phyloP scores from a whole-genome alignment of 768 basidiomycete genomes.

The Amanita subjunquillea region DNA sequence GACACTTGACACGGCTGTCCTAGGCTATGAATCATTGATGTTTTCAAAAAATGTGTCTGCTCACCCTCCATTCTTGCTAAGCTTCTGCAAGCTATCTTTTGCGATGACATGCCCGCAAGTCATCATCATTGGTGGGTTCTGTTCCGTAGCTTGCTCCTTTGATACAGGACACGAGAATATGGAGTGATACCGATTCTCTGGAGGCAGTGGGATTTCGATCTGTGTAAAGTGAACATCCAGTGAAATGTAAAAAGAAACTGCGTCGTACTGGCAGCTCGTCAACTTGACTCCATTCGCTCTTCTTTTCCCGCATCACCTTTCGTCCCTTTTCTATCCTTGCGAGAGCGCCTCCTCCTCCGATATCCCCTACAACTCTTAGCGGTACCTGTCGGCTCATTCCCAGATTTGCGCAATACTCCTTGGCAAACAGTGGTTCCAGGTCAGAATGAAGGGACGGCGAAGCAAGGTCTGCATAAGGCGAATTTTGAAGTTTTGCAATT shows the following conservation, averaged over 20 bases:
- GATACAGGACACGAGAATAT: constrained; percentile 97
- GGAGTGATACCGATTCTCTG: constrained; percentile 89
- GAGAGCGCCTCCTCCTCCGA: constrained; percentile 87
- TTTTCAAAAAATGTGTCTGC: constrained; percentile 7
- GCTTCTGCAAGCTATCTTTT: constrained; percentile 81
- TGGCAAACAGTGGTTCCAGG: constrained; percentile 74
- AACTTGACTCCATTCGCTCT: constrained; percentile 86
- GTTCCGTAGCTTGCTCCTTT: constrained; percentile 89
- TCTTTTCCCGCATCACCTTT: constrained; percentile 85
- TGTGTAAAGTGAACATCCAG: constrained; percentile 19
- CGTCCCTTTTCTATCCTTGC: constrained; percentile 91
- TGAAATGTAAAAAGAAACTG: constrained; percentile 2
- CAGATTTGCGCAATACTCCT: constrained; percentile 80
- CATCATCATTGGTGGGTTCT: constrained; percentile 98
- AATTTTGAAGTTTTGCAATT: constrained; percentile 47
- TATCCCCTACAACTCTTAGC: constrained; percentile 81
- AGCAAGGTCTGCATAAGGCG: constrained; percentile 69
- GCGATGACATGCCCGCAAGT: constrained; percentile 92
- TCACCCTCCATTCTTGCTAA: constrained; percentile 76
- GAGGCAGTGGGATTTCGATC: constrained; percentile 89
- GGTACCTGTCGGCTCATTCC: constrained; percentile 88
- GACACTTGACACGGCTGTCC: constrained; percentile 87
- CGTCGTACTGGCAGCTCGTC: constrained; percentile 76
- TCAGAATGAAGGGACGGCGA: constrained; percentile 65
- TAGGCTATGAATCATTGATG: constrained; percentile 3